Conservation (phyloP, 176 grass and related monocot genomes). For the Bonia amplexicaulis region DNA sequence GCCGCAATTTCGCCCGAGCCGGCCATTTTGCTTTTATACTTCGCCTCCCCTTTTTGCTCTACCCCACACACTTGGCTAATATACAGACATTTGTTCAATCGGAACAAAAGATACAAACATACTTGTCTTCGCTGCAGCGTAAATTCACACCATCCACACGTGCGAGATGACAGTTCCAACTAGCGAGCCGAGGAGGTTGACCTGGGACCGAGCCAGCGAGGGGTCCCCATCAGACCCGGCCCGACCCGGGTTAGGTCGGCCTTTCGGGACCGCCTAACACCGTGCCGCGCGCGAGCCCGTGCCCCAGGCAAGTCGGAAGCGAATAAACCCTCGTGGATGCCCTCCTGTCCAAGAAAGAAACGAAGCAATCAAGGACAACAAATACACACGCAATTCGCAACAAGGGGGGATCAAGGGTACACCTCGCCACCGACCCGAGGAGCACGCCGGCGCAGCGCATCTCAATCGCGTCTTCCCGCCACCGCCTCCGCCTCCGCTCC, state of each 20-base stretch:
- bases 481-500: not conserved
- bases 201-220: not conserved
- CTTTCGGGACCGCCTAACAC: no score
- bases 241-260: no score
- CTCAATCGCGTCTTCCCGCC: not conserved
- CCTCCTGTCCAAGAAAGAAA: constrained; percentile 39
- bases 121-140: not conserved
- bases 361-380: not conserved
- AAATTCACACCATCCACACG: not conserved
- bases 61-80: not conserved
- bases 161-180: not conserved
- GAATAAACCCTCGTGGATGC: constrained; percentile 51
- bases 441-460: not conserved
- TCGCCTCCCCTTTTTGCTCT: no score
- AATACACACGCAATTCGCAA: not conserved
- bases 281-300: not conserved
- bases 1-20: no score
- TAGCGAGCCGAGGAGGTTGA: no score
- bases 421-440: constrained; percentile 4
- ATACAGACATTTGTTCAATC: not conserved
- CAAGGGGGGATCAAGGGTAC: not conserved
- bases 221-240: no score
- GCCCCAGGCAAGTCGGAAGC: not conserved
- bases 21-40: no score
- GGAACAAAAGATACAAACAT: not conserved